Conservation (phyloP, 2,329 filamentous ascomycete genomes). For the Colletotrichum somersetense region DNA sequence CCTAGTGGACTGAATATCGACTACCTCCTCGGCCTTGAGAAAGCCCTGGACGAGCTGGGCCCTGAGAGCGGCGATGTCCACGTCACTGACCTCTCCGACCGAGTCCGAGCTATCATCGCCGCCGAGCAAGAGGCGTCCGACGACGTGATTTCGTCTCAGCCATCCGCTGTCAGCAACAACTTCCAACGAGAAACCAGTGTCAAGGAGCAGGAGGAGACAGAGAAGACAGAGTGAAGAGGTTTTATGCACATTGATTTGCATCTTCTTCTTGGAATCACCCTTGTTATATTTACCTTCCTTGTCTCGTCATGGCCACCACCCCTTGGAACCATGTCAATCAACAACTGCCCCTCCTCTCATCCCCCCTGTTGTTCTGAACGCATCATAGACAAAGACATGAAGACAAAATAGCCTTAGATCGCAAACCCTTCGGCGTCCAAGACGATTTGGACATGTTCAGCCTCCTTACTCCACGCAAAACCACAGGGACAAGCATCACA, state of each 20-base stretch:
- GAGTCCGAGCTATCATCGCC: conserved; percentile 74
- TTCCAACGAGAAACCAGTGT: conserved; percentile 47
- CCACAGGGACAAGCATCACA: conserved; percentile 27
- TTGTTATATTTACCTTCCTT: not conserved
- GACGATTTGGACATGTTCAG: conserved; percentile 19
- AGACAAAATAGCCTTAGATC: conserved; percentile 33
- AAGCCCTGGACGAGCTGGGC: conserved; percentile 78
- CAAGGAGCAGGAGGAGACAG: conserved; percentile 70
- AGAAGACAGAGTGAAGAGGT: conserved; percentile 55
- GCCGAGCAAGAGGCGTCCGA: conserved; percentile 44
- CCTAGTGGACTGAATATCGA: conserved; percentile 92
- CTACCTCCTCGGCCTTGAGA: conserved; percentile 86
- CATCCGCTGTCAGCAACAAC: conserved; percentile 32
- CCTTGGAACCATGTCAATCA: conserved; percentile 8
- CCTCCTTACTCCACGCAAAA: not conserved
- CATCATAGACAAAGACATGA: conserved; percentile 36
- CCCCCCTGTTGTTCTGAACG: conserved; percentile 22
- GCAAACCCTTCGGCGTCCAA: conserved; percentile 25
- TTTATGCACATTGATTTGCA: conserved; percentile 31
- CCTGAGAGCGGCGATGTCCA: conserved; percentile 85
- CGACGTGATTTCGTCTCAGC: not conserved
- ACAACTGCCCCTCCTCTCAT: not conserved
- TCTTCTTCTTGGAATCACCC: conserved; percentile 11
- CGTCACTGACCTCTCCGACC: conserved; percentile 82
- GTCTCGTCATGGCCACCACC: not conserved